A percentile compares a stretch with the other conserved stretches of the same genome.
These are phyloP conservation scores for Diaporthe citrichinensis DNA, from an alignment of 2,329 filamentous ascomycete genomes.

Conservation along the genomic window DNA sequence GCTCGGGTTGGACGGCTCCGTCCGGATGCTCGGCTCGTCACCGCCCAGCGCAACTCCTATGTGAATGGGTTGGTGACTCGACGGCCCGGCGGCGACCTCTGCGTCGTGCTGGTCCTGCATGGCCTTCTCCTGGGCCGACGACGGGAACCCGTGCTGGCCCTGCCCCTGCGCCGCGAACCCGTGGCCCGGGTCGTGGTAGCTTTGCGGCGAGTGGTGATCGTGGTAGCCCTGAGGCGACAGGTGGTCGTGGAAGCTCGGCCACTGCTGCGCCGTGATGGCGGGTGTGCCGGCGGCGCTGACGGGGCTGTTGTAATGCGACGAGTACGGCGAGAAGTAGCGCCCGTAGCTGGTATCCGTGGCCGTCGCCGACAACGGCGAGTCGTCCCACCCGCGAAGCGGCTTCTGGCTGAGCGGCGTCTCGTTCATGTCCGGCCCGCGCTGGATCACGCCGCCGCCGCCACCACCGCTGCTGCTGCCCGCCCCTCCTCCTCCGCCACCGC, in stretches of 20 bases:
- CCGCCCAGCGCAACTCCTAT: constrained; percentile 62
- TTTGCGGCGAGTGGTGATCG: constrained; percentile 40
- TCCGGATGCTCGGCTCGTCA: constrained; percentile 51
- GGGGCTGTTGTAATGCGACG: constrained; percentile 72
- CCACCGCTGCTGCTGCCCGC: background rate
- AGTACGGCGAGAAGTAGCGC: constrained; percentile 72
- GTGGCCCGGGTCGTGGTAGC: constrained; percentile 41
- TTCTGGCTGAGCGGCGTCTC: constrained; percentile 69
- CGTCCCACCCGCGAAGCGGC: constrained; percentile 67
- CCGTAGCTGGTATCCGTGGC: constrained; percentile 43
- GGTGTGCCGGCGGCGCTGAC: constrained; percentile 59
- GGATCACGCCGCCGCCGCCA: constrained; percentile 39
- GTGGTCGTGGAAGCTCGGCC: constrained; percentile 50
- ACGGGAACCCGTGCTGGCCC: constrained; percentile 49
- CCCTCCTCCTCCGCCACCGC: constrained; percentile 42
- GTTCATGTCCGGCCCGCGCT: constrained; percentile 55
- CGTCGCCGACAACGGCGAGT: constrained; percentile 64
- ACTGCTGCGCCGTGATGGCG: constrained; percentile 48
- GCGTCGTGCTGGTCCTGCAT: constrained; percentile 39
- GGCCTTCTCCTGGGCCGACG: constrained; percentile 44
- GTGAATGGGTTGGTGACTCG: constrained; percentile 44
- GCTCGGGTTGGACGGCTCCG: constrained; percentile 48
- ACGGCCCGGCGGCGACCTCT: background rate
- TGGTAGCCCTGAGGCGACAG: constrained; percentile 35
- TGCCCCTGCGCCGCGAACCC: too few relatives aligned